phyloP scores from a whole-genome alignment of 306 rosid species.

The Cicer bijugum region DNA sequence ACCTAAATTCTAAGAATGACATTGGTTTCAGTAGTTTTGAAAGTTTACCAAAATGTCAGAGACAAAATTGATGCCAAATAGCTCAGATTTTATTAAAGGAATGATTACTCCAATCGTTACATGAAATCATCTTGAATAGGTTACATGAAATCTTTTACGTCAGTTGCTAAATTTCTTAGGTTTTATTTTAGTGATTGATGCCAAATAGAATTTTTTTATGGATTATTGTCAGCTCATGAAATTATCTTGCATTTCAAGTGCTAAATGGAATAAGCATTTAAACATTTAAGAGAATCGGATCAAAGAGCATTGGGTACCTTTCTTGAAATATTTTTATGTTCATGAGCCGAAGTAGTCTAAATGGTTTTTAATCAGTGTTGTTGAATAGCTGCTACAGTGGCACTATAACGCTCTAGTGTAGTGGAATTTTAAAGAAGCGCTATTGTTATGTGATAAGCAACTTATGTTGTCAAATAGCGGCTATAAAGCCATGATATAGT shows the following conservation, averaged over 20 bases:
- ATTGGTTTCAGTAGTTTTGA: conserved; percentile 16
- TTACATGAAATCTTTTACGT: not conserved
- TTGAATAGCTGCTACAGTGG: too few species aligned
- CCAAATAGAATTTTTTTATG: not conserved
- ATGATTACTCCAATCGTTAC: conserved; percentile 11
- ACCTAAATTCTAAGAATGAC: not conserved
- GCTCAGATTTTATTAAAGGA: conserved; percentile 22
- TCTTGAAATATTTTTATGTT: not conserved
- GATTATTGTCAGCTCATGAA: conserved; percentile 9
- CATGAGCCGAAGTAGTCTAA: conserved; percentile 7
- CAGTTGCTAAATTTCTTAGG: too few species aligned
- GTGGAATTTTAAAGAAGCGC: too few species aligned
- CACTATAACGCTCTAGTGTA: too few species aligned
- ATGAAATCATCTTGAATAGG: not conserved
- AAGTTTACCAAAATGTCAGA: conserved; percentile 4
- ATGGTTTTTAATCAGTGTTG: not conserved
- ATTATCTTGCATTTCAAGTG: conserved; percentile 1
- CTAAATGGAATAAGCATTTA: not conserved
- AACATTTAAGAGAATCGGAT: conserved; percentile 34
- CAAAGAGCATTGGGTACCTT: conserved; percentile 4
- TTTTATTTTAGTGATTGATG: too few species aligned
- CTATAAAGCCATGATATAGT: too few species aligned
- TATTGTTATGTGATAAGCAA: too few species aligned
- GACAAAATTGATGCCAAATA: conserved; percentile 30
- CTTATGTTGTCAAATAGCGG: too few species aligned